A percentile compares a stretch with the other conserved stretches of the same genome.
These are phyloP conservation scores for Heterobasidion annosum DNA, from an alignment of 1,284 basidiomycete genomes.

Conservation along the genomic window DNA sequence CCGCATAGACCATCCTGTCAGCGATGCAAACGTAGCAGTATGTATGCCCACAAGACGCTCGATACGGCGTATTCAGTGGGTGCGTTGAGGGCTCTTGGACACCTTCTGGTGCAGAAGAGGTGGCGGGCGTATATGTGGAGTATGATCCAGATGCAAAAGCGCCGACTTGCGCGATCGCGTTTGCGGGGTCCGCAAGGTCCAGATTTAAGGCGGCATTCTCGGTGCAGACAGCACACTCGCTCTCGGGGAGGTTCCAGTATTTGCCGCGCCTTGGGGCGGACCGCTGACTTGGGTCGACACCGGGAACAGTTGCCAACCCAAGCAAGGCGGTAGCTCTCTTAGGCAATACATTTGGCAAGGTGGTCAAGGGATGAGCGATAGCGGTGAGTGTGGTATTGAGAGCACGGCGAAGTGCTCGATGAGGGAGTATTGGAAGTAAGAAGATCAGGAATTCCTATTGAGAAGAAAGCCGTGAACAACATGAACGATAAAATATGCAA, in stretches of 20 bases:
- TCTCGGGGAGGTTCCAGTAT: conserved; percentile 52
- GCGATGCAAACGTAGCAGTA: conserved; percentile 89
- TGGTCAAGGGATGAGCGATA: conserved; percentile 23
- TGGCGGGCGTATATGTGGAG: conserved; percentile 1
- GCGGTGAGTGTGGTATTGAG: conserved; percentile 26
- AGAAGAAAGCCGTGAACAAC: conserved; percentile 1
- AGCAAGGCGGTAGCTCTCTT: conserved; percentile 4
- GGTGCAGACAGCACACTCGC: conserved; percentile 75
- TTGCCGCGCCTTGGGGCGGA: conserved; percentile 30
- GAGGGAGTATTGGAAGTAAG: conserved; percentile 78
- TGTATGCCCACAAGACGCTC: conserved; percentile 68
- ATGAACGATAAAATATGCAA: background rate
- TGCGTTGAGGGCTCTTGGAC: conserved; percentile 39
- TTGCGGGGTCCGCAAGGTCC: conserved; percentile 42
- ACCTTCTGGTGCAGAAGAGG: conserved; percentile 2
- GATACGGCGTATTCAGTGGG: conserved; percentile 65
- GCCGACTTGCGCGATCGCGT: conserved; percentile 35
- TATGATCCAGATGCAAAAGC: conserved; percentile 2
- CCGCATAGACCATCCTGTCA: conserved; percentile 66
- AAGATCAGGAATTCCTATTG: conserved; percentile 91
- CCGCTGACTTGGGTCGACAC: conserved; percentile 17
- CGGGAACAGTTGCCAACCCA: conserved; percentile 2
- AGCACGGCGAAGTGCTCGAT: conserved; percentile 47
- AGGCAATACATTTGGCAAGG: conserved; percentile 29
- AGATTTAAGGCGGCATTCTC: conserved; percentile 61